Conservation (phyloP, 306 rosid genomes). For the Trifolium repens region DNA sequence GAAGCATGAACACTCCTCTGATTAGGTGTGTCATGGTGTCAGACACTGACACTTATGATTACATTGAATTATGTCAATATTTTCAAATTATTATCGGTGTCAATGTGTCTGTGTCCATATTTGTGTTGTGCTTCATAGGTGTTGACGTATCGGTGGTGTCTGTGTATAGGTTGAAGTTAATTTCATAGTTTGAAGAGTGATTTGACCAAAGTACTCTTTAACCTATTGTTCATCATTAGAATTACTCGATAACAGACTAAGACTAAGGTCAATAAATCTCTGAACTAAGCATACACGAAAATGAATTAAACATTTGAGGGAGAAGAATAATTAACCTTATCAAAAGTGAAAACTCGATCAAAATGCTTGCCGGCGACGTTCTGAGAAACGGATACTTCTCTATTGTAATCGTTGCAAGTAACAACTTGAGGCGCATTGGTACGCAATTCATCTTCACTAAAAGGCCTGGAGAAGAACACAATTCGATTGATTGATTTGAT, state of each 20-base stretch:
- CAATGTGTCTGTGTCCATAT: no score
- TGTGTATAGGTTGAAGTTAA: no score
- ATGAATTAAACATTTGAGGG: neutral
- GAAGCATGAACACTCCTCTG: no score
- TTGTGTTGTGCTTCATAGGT: no score
- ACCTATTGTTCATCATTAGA: neutral
- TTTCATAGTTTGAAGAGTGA: neutral
- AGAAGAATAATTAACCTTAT: conserved; percentile 58
- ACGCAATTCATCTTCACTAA: conserved; percentile 89
- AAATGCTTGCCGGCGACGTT: conserved; percentile 86
- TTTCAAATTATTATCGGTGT: no score
- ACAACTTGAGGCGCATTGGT: conserved; percentile 87
- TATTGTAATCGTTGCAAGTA: conserved; percentile 70
- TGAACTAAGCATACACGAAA: neutral
- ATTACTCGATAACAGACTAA: neutral
- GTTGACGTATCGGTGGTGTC: no score
- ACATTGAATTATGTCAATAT: no score
- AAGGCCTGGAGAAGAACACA: conserved; percentile 55
- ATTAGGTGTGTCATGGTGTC: no score
- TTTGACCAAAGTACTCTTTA: neutral
- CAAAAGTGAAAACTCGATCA: conserved; percentile 87
- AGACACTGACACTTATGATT: no score
- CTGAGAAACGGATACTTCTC: conserved; percentile 89
- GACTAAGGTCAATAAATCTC: no score
- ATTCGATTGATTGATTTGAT: neutral